These are phyloP conservation scores for Colletotrichum echinochloae DNA, from an alignment of 2,329 filamentous ascomycete genomes.

Conservation along the genomic window DNA sequence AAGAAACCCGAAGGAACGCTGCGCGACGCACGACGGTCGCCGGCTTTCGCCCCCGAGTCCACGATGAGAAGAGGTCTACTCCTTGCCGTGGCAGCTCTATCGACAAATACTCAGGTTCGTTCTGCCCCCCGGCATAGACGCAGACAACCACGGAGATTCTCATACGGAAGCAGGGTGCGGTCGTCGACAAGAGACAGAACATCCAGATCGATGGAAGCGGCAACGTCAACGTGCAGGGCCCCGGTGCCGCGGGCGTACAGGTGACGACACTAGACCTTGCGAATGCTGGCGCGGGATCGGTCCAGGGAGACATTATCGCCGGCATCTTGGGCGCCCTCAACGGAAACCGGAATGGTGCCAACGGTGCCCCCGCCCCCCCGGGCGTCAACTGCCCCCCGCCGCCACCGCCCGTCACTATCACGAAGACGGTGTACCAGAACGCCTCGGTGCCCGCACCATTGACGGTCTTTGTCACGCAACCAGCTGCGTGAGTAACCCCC, in stretches of 20 bases:
- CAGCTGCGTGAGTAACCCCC: slow-evolving; percentile 16
- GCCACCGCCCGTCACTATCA: slow-evolving; percentile 24
- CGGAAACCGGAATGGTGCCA: slow-evolving; percentile 13
- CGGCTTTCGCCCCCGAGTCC: slow-evolving; percentile 34
- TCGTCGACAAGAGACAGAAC: slow-evolving; percentile 31
- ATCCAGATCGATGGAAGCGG: slow-evolving; percentile 34
- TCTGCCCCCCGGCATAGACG: not conserved
- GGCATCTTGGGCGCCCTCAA: slow-evolving; percentile 39
- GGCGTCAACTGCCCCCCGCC: not conserved
- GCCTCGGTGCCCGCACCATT: slow-evolving; percentile 30
- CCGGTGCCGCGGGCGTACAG: slow-evolving; percentile 12
- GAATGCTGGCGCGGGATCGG: slow-evolving; percentile 6
- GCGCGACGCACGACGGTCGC: slow-evolving; percentile 34
- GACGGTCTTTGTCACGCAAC: slow-evolving; percentile 36
- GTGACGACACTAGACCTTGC: slow-evolving; percentile 32
- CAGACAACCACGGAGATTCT: slow-evolving; percentile 6
- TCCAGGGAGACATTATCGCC: slow-evolving; percentile 33
- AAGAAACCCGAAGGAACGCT: slow-evolving; percentile 28
- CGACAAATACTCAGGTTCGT: slow-evolving; percentile 42
- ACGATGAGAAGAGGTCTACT: slow-evolving; percentile 42
- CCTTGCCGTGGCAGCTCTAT: slow-evolving; percentile 41
- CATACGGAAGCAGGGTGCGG: slow-evolving; percentile 36
- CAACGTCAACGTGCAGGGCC: slow-evolving; percentile 21
- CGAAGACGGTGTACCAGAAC: slow-evolving; percentile 31
- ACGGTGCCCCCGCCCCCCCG: not conserved